Evolutionary conservation across 176 grass and related monocot genomes (phyloP).

Genomic region (Avena eriantha): DNA sequence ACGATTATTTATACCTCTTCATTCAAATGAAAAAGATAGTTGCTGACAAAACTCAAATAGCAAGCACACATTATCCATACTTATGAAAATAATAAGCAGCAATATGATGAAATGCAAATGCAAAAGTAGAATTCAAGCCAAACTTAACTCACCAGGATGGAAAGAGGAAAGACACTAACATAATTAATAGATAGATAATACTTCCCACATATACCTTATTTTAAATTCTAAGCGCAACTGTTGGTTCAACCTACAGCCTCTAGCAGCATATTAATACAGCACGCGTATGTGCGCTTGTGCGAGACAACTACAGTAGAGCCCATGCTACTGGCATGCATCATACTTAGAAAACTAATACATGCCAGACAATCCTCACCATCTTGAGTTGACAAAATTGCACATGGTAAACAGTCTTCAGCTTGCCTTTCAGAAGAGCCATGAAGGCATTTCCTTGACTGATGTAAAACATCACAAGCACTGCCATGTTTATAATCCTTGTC

Average conservation of each 20-base stretch:
- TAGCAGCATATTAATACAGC: slow-evolving; percentile 8
- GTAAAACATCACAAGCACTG: slow-evolving; percentile 27
- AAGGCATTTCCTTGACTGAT: not conserved
- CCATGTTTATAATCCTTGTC: slow-evolving; percentile 1
- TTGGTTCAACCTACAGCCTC: slow-evolving; percentile 36
- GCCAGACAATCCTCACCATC: slow-evolving; percentile 1
- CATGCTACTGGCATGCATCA: not conserved
- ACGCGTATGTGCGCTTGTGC: not conserved
- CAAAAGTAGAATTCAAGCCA: slow-evolving; percentile 29
- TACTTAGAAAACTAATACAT: slow-evolving; percentile 26
- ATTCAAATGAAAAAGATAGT: slow-evolving; percentile 1
- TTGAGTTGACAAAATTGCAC: slow-evolving; percentile 36
- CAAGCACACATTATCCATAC: not conserved
- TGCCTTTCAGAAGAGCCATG: slow-evolving; percentile 11
- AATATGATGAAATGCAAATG: slow-evolving; percentile 24
- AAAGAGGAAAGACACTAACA: slow-evolving; percentile 16
- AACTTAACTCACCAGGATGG: slow-evolving; percentile 33
- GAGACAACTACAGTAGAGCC: not conserved
- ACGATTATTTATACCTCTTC: slow-evolving; percentile 15
- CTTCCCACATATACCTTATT: not conserved
- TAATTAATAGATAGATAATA: not conserved
- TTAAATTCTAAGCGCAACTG: slow-evolving; percentile 17
- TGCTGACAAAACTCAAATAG: slow-evolving; percentile 7
- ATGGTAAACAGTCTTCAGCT: not conserved
- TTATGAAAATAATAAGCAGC: not conserved